Base-by-base conservation (phyloP, 768 basidiomycete species). In the Boletus rex-veris region DNA sequence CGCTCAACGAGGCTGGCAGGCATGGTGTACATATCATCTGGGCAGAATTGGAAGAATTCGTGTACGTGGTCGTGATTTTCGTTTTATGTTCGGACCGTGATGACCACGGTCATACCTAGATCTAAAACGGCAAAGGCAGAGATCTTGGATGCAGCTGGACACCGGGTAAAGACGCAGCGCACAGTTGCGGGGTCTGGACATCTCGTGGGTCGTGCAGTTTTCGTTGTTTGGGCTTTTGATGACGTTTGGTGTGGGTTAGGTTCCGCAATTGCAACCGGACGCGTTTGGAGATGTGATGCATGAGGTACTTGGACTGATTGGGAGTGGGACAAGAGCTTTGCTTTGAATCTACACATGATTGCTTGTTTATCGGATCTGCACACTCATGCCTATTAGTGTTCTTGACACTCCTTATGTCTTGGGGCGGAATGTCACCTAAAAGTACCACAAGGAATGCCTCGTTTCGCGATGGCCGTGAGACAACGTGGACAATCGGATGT, bases 231-330 rank as follows among this genome's bases (percentile, higher is more conserved):
- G 30, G 19, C 14, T 41, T 28, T 45, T 30, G 16, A 14, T 45
- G 28, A 35, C 7, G 7, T 50, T 40, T 45, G 37, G 10, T 16
- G 30, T 16, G 11, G 8, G 16, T 37, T 24, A 71, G 68, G 42
- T 69, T 30, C 57, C 68, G 8, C 68, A 69, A 18, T 26, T 71
- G 43, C 63, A 69, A 53, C 68, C 68, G 7, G 68, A 71, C 9
- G 58, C 2, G 26, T 57, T 69, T 5, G 68, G 58, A 3, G 62
- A 69, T 43, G 51, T 47, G 41, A 50, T 71, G 9, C 54, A 63
- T n/a, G 62, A 71, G 12, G 54, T 71, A 12, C 54, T 71, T 19
- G 35, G 47, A 18, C 3, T 47, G n/a, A 49, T 60, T 53, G 60
- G 55, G 41, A 53, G 50, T 11, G 18, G 14, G 3, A 16, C 37